Base-by-base conservation (phyloP, 345 rosid genomes). In the Sapria himalayana region DNA sequence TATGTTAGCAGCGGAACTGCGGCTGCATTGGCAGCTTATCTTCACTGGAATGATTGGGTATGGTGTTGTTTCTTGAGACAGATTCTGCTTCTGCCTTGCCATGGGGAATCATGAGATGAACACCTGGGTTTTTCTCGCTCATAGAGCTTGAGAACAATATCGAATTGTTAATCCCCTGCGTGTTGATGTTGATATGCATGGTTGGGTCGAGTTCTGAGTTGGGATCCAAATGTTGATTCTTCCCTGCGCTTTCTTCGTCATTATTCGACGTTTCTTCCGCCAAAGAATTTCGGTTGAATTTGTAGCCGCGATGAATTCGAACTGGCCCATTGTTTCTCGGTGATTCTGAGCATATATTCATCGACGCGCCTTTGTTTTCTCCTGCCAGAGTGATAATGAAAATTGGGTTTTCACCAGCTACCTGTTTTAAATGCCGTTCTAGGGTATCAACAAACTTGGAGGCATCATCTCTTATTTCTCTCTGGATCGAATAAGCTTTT, bases 321-420 rank as follows among this genome's bases (percentile, higher is more conserved):
- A 75, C 44, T 7, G 67, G 64, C 17, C 57, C 73, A 3, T 52
- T 71, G 55, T 56, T 71, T 57, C 41, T 66, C 22, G 45, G 34
- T 21, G 67, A 59, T 27, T 70, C 84, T 19, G 69, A 54, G 45
- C 55, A 59, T 44, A 73, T 4, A 32, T 61, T 54, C 84, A 77
- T 80, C 21, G 59, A 54, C 1, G 89, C 95, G 55, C 95, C 99
- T 63, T 48, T 73, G 64, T 80, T 84, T 58, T 91, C 95, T 11
- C 95, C 95, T 3, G 93, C 75, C 29, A 84, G 45, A 9, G 93
- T 80, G 22, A 66, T 42, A 20, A 74, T 50, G 32, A 63, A 58
- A 10, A 58, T 63, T 1, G 57, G 48, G 54, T 61, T 61, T 42
- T 67, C 74, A 23, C 57, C 70, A 1, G 24, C 37, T 1, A 64